phyloP scores from a whole-genome alignment of 2,329 filamentous ascomycete genomes.

The Elsinoe fawcettii region DNA sequence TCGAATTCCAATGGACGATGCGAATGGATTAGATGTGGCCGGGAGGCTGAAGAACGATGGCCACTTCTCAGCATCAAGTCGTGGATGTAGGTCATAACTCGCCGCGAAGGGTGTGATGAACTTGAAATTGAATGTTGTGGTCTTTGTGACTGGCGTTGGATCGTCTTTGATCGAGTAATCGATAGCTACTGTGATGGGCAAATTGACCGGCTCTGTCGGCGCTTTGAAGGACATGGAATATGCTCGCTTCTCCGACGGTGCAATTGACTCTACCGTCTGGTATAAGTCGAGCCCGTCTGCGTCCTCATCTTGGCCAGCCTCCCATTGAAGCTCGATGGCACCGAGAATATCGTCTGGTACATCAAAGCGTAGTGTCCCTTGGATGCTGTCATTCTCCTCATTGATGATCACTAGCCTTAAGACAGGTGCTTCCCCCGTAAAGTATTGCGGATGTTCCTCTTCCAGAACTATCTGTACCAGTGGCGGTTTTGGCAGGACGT shows the following conservation, averaged over 20 bases:
- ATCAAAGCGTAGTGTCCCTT: constrained; percentile 58
- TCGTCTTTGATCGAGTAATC: constrained; percentile 75
- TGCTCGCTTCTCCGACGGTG: background rate
- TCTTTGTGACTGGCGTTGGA: constrained; percentile 70
- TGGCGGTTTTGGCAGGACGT: constrained; percentile 78
- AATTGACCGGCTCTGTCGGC: constrained; percentile 43
- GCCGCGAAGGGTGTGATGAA: constrained; percentile 83
- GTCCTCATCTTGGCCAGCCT: constrained; percentile 24
- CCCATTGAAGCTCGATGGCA: constrained; percentile 22
- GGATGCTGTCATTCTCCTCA: constrained; percentile 70
- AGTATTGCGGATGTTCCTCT: constrained; percentile 63
- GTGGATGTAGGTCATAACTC: constrained; percentile 77
- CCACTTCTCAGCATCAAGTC: constrained; percentile 71
- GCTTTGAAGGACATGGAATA: constrained; percentile 27
- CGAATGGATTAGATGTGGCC: constrained; percentile 23
- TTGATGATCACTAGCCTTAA: constrained; percentile 68
- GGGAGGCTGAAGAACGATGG: constrained; percentile 70
- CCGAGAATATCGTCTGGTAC: constrained; percentile 14
- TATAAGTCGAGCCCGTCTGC: constrained; percentile 6
- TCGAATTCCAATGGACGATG: constrained; percentile 53
- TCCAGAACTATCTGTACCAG: constrained; percentile 72
- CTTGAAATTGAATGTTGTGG: constrained; percentile 58
- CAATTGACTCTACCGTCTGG: constrained; percentile 3
- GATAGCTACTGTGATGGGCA: constrained; percentile 64
- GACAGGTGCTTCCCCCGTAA: constrained; percentile 69